Evolutionary conservation across 768 basidiomycete genomes (phyloP), one percentile per base, ranked within the genome.

Genomic region (Dentipellis sp.): DNA sequence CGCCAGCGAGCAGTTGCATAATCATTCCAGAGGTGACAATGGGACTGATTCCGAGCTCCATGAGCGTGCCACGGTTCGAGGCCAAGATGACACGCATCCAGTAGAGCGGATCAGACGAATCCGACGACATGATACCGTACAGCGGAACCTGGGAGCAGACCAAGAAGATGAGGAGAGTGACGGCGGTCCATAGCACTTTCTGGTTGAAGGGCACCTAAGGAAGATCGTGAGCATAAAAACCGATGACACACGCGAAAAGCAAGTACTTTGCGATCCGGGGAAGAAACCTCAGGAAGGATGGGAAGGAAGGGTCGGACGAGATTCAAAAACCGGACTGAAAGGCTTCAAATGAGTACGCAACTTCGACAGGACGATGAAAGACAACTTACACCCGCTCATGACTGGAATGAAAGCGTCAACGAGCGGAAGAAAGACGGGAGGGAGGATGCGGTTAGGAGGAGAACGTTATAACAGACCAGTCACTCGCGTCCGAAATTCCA

Each of bases 81-180:
- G 97, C 95, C 58, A 99, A 83, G 74, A 99, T 98, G 75, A 95
- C 95, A 73, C 95, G 91, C 88, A 97, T 94, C 97, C 95, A 98
- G 77, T 97, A 97, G 45, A 99, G 84, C 12, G 97, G 97, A 75
- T 99, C 95, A 54, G 93, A 93, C 63, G 94, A 97, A 79, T 99
- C 95, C 58, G 94, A 97, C 29, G 93, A 97, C 86, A 97, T 95
- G 83, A 99, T 98, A 60, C 97, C 97, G 72, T 98, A 99, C 49
- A 99, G 80, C 6, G 97, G 97, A 35, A 98, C 95, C 75, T 98
- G 97, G 23, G 94, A 97, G 80, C 95, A 98, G 61, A 98, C 95
- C 67, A 99, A 75, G 89, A 97, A 98, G 72, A 99, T 97, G 73
- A 97, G 87, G 67, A 99, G 92, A 2, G 95, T 98, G 34, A 98